Evolutionary conservation across 1,139 yeast species (phyloP).

Genomic region (Protomyces arabidopsidicola): DNA sequence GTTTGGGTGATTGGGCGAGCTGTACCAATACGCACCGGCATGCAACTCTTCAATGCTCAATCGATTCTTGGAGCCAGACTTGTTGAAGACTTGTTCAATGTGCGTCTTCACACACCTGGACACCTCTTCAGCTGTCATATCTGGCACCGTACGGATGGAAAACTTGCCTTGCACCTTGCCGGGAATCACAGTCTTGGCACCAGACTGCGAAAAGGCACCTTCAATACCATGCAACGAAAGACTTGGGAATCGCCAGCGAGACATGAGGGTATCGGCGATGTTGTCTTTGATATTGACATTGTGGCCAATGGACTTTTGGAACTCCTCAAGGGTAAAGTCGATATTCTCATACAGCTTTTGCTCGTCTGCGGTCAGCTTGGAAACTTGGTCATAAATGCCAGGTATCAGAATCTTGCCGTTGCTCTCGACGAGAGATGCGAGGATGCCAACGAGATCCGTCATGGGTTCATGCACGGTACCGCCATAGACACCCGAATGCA

Average conservation of each 20-base stretch:
- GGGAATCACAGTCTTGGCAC: slow-evolving; percentile 98
- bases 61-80: slow-evolving; percentile 70
- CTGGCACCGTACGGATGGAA: slow-evolving; percentile 93
- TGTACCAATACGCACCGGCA: slow-evolving; percentile 94
- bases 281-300: slow-evolving; percentile 69
- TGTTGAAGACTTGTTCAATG: slow-evolving; percentile 59
- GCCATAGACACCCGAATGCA: slow-evolving; percentile 96
- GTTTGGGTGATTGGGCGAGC: slow-evolving; percentile 86
- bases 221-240: slow-evolving; percentile 93
- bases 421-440: slow-evolving; percentile 65
- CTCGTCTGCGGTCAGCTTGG: slow-evolving; percentile 75
- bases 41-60: slow-evolving; percentile 73
- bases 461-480: slow-evolving; percentile 97
- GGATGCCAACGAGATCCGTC: slow-evolving; percentile 73
- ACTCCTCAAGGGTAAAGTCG: slow-evolving; percentile 77
- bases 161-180: slow-evolving; percentile 91
- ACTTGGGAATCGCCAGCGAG: slow-evolving; percentile 74
- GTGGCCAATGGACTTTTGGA: slow-evolving; percentile 85
- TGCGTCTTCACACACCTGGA: slow-evolving; percentile 71
- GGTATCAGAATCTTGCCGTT: slow-evolving; percentile 80
- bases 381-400: slow-evolving; percentile 89
- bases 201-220: slow-evolving; percentile 80
- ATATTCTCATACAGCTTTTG: slow-evolving; percentile 72
- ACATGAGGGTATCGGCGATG: slow-evolving; percentile 84
- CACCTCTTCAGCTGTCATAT: slow-evolving; percentile 75